Base-by-base conservation (phyloP, 805 yeast species). In the Myxozyma vanderwaltii region DNA sequence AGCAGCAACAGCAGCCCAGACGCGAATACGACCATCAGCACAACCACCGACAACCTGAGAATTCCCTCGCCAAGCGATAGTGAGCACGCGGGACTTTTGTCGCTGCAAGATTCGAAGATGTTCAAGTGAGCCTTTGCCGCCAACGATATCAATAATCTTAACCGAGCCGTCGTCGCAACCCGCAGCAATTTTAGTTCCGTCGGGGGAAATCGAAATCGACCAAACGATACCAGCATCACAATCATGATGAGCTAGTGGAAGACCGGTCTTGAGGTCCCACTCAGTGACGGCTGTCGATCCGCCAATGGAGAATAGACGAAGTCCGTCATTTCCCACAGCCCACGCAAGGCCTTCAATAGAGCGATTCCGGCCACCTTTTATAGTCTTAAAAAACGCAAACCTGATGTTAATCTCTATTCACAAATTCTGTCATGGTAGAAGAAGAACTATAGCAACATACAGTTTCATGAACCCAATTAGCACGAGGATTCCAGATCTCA, bases 81-180 rank as follows among this genome's bases (percentile, higher is more conserved):
- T 81, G 68, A 94, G 77, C 1, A 94, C 86, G 71, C 97, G 80
- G 48, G 90, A 81, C 10, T 67, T 63, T 70, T 89, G 95, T 75
- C 96, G 82, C 73, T 88, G 94, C 61, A 94, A 78, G 52, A 90
- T 83, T 27, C 80, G 74, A 58, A 81, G 86, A 71, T 86, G 90
- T 70, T 89, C 96, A 67, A 92, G 76, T 21, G 81, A 81, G 10
- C 96, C 96, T n/a, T 78, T 78, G 17, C 96, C 97, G 13, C 94
- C 96, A 6, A 89, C 77, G n/a, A 91, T 83, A 69, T 90, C 90
- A 17, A 91, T 78, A 3, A 94, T 72, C 1, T 88, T 96, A 8
- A 92, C 91, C 5, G 89, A 79, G 24, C 99, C 99, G 70, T 91
- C 95, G 67, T 94, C 99, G 73, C 98, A 92, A 2, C 98, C 99